Evolutionary conservation across 1,284 basidiomycete species (phyloP).

Genomic region (Ceratorhiza oryzae-sativae): DNA sequence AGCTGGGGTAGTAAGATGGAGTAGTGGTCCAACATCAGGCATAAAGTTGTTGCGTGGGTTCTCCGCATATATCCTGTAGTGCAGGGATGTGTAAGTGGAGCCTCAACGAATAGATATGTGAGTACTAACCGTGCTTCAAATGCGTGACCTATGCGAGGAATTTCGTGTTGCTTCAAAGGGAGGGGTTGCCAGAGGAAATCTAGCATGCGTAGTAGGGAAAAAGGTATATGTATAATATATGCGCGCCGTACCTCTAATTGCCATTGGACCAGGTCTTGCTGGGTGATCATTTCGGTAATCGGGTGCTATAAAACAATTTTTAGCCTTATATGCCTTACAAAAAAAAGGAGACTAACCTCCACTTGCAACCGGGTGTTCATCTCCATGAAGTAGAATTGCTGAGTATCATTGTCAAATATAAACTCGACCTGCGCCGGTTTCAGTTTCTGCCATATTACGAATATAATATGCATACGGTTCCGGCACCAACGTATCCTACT

Average conservation of each 20-base stretch:
- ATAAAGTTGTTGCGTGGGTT: conserved; percentile 93
- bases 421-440: conserved; percentile 68
- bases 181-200: conserved; percentile 89
- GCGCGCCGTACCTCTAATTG: conserved; percentile 72
- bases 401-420: conserved; percentile 88
- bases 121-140: conserved; percentile 79
- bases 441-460: not conserved
- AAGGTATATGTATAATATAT: not conserved
- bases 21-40: conserved; percentile 84
- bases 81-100: not conserved
- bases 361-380: conserved; percentile 79
- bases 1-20: conserved; percentile 78
- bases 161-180: conserved; percentile 75
- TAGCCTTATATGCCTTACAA: not conserved
- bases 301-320: conserved; percentile 65
- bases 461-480: conserved; percentile 59
- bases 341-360: conserved; percentile 55
- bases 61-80: conserved; percentile 83
- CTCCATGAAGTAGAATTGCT: conserved; percentile 92
- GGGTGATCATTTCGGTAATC: conserved; percentile 94
- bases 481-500: conserved; percentile 88
- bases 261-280: conserved; percentile 93
- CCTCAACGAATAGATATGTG: not conserved
- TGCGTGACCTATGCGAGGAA: conserved; percentile 88
- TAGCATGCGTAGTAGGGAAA: conserved; percentile 47